A percentile compares a stretch with the other conserved stretches of the same genome.
These are phyloP conservation scores for Fusarium coicis DNA, from an alignment of 2,329 filamentous ascomycete species.

Conservation along the genomic window DNA sequence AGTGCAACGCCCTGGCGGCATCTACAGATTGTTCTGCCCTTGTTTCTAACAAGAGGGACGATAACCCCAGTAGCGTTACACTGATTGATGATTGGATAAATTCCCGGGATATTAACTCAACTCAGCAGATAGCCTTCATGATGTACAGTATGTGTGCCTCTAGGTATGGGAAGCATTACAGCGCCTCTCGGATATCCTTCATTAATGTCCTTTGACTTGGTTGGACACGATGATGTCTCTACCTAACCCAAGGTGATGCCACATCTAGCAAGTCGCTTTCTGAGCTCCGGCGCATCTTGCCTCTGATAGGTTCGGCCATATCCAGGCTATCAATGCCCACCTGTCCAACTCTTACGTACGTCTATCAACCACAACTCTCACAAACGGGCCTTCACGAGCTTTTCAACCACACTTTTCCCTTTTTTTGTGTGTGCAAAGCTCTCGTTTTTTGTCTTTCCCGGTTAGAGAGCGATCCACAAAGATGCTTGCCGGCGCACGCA, in stretches of 20 bases:
- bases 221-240: conserved; percentile 22
- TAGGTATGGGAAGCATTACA: neutral
- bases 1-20: conserved; percentile 27
- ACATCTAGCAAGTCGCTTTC: conserved; percentile 19
- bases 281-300: conserved; percentile 20
- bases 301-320: conserved; percentile 29
- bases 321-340: conserved; percentile 24
- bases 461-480: conserved; percentile 18
- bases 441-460: conserved; percentile 12
- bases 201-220: neutral
- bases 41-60: conserved; percentile 16
- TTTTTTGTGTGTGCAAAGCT: neutral
- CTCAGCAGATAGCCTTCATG: neutral
- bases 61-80: conserved; percentile 19
- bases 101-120: neutral
- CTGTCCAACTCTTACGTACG: conserved; percentile 22
- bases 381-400: conserved; percentile 26
- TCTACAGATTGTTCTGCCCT: conserved; percentile 25
- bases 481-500: conserved; percentile 1
- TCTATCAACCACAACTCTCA: conserved; percentile 1
- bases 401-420: conserved; percentile 13
- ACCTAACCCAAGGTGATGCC: conserved; percentile 21
- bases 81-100: conserved; percentile 20
- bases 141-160: neutral
- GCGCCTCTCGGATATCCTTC: neutral